A percentile compares a stretch with the other conserved stretches of the same genome.
phyloP scores from a whole-genome alignment of 371 early-diverging fungal genomes.

The Rhizopus microsporus region DNA sequence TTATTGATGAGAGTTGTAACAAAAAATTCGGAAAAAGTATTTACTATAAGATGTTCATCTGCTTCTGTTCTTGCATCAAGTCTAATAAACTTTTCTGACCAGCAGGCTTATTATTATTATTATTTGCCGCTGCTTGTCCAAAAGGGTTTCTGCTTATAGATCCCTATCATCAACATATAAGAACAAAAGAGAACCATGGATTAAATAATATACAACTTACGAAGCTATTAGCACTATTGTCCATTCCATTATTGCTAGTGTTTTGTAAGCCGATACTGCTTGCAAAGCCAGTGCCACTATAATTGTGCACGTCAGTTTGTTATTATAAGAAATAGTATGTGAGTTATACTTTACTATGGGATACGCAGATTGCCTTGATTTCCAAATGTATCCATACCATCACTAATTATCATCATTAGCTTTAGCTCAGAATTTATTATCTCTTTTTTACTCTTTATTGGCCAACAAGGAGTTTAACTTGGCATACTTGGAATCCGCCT shows the following conservation, averaged over 20 bases:
- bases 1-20: too few species aligned
- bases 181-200: not conserved
- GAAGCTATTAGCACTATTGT: not conserved
- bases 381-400: constrained; percentile 60
- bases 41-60: not conserved
- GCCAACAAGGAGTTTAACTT: constrained; percentile 28
- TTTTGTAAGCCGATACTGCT: constrained; percentile 20
- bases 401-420: constrained; percentile 24
- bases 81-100: constrained; percentile 34
- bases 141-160: constrained; percentile 37
- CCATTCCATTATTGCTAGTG: not conserved
- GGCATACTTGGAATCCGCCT: constrained; percentile 21
- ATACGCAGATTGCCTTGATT: constrained; percentile 55
- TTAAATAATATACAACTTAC: not conserved
- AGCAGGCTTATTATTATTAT: constrained; percentile 7
- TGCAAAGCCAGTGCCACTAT: constrained; percentile 41
- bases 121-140: constrained; percentile 23
- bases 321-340: not conserved
- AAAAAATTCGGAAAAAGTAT: too few species aligned
- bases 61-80: constrained; percentile 41
- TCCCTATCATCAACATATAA: not conserved
- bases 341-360: constrained; percentile 39
- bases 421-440: not conserved
- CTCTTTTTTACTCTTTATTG: constrained; percentile 23
- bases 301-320: not conserved